phyloP scores from a whole-genome alignment of 1,284 basidiomycete species.

The Afroboletus lepidellus region DNA sequence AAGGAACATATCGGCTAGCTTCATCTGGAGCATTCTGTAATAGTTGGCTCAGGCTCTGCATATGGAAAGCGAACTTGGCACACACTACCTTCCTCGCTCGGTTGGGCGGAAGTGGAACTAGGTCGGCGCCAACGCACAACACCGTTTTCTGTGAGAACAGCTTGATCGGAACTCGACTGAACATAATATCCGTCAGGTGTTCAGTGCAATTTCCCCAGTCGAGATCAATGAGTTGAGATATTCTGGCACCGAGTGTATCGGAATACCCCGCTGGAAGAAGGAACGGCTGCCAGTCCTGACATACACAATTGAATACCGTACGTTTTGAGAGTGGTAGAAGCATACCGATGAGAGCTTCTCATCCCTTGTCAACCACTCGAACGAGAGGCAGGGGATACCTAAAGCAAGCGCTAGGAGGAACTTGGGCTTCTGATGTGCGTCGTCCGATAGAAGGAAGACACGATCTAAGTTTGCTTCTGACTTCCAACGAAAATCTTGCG shows the following conservation, averaged over 20 bases:
- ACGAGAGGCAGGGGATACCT: constrained; percentile 80
- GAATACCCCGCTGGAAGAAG: constrained; percentile 71
- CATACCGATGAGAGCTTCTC: constrained; percentile 37
- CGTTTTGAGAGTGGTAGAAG: neutral
- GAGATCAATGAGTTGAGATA: constrained; percentile 71
- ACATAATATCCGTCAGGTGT: constrained; percentile 56
- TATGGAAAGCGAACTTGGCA: neutral
- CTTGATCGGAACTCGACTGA: constrained; percentile 54
- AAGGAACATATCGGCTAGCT: constrained; percentile 39
- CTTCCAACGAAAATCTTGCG: constrained; percentile 48
- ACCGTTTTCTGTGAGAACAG: constrained; percentile 51
- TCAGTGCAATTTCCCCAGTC: constrained; percentile 63
- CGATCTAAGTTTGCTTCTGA: constrained; percentile 45
- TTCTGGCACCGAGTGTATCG: constrained; percentile 45
- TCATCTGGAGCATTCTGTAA: constrained; percentile 27
- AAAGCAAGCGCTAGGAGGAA: constrained; percentile 79
- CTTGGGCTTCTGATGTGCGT: constrained; percentile 68
- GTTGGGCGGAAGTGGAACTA: constrained; percentile 45
- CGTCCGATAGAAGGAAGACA: constrained; percentile 69
- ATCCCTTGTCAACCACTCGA: constrained; percentile 50
- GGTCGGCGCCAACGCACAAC: constrained; percentile 54
- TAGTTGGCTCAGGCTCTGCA: constrained; percentile 1
- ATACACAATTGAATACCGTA: constrained; percentile 4
- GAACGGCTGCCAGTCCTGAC: constrained; percentile 59
- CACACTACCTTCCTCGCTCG: constrained; percentile 39